Evolutionary conservation across 1,139 yeast species (phyloP).

Genomic region (Hemisphaericaspora lyxosophila): DNA sequence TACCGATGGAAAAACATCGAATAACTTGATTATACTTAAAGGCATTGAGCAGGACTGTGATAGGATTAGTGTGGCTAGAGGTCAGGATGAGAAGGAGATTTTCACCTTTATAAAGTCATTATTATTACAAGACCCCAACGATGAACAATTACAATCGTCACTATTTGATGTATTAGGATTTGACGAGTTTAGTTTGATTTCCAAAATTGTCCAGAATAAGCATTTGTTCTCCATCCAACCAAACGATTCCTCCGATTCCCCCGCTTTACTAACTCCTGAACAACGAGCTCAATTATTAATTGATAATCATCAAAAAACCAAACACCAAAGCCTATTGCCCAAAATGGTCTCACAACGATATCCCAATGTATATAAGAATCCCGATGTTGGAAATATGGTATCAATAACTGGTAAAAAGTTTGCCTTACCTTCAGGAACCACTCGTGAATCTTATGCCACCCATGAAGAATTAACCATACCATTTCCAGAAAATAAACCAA

Average conservation of each 20-base stretch:
- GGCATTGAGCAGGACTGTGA: constrained; percentile 30
- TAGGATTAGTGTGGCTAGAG: constrained; percentile 27
- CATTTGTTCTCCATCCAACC: constrained; percentile 18
- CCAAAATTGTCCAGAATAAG: constrained; percentile 60
- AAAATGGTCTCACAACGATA: constrained; percentile 53
- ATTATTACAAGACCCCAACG: constrained; percentile 36
- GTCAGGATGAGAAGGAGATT: constrained; percentile 25
- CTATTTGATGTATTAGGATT: constrained; percentile 81
- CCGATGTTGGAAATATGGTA: constrained; percentile 61
- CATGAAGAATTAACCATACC: constrained; percentile 89
- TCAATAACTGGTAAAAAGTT: constrained; percentile 81
- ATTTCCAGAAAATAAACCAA: constrained; percentile 53
- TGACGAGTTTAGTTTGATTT: constrained; percentile 77
- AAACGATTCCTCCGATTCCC: constrained; percentile 15
- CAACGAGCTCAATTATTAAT: constrained; percentile 59
- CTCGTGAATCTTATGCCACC: constrained; percentile 57
- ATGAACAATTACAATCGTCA: constrained; percentile 64
- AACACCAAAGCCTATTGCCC: constrained; percentile 50
- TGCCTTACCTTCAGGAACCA: constrained; percentile 79
- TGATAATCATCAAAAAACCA: constrained; percentile 53
- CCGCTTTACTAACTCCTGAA: constrained; percentile 49
- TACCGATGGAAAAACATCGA: constrained; percentile 17
- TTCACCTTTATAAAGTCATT: constrained; percentile 25
- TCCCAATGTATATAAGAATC: constrained; percentile 83
- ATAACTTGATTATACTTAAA: constrained; percentile 9